Evolutionary conservation across 1,284 basidiomycete genomes (phyloP).

Genomic region (Mycena citricolor): DNA sequence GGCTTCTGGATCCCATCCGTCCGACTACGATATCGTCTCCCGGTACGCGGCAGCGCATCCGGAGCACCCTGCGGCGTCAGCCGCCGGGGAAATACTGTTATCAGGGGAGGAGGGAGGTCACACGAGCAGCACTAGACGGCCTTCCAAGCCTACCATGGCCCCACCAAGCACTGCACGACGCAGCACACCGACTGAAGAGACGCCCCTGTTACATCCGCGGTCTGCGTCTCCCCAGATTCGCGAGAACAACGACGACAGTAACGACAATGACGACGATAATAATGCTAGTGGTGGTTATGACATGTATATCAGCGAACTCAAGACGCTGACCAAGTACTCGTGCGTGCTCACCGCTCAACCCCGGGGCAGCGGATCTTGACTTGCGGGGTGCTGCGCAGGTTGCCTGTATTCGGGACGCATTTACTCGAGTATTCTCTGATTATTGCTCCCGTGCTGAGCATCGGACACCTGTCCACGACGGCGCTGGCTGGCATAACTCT

Average conservation of each 20-base stretch:
- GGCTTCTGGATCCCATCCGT: constrained; percentile 56
- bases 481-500: constrained; percentile 82
- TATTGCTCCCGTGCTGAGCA: constrained; percentile 77
- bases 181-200: constrained; percentile 44
- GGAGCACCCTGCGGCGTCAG: constrained; percentile 22
- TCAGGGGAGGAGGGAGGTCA: too few species aligned
- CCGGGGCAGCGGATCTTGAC: constrained; percentile 19
- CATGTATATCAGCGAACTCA: constrained; percentile 60
- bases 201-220: constrained; percentile 45
- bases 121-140: constrained; percentile 12
- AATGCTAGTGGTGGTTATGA: too few species aligned
- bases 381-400: constrained; percentile 5
- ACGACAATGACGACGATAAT: too few species aligned
- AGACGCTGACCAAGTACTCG: constrained; percentile 62
- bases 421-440: constrained; percentile 77
- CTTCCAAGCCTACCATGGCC: constrained; percentile 17
- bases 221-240: constrained; percentile 49
- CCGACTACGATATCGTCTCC: constrained; percentile 62
- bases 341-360: constrained; percentile 61
- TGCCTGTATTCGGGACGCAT: constrained; percentile 55
- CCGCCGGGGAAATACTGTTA: constrained; percentile 27
- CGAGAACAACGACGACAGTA: constrained; percentile 30
- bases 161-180: not conserved
- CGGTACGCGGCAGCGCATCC: constrained; percentile 40
- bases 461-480: constrained; percentile 81